phyloP scores from a whole-genome alignment of 176 grass and related monocot genomes.

The Triticum turgidum region DNA sequence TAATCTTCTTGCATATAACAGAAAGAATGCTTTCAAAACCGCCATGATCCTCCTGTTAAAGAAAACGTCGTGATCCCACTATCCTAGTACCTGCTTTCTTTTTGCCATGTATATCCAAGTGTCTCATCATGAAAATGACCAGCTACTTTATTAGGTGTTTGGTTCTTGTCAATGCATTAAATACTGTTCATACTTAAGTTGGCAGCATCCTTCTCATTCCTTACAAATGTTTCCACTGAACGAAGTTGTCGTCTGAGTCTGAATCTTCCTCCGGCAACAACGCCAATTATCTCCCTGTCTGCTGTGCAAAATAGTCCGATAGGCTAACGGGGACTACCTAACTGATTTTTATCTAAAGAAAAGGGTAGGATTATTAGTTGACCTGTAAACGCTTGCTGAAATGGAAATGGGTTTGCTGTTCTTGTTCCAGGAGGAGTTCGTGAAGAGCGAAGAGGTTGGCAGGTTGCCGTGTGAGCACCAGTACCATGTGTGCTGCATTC shows the following conservation, averaged over 20 bases:
- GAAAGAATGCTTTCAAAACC: not conserved
- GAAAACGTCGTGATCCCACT: not conserved
- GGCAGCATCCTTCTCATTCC: not conserved
- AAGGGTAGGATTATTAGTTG: not conserved
- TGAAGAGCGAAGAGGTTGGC: slow-evolving; percentile 49
- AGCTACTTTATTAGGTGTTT: not conserved
- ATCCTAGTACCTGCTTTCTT: not conserved
- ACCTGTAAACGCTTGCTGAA: not conserved
- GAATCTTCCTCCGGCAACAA: not conserved
- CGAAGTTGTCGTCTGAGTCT: not conserved
- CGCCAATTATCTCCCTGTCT: not conserved
- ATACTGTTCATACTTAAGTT: not conserved
- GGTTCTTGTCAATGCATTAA: not conserved
- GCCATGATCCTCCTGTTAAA: not conserved
- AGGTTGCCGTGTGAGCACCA: slow-evolving; percentile 56
- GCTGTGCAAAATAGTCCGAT: not conserved
- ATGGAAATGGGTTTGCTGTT: not conserved
- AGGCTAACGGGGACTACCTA: not conserved
- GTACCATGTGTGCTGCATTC: slow-evolving; percentile 66
- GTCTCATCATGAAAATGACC: not conserved
- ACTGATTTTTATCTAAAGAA: not conserved
- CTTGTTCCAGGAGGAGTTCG: slow-evolving; percentile 61
- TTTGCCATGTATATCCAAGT: not conserved
- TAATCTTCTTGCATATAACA: not conserved
- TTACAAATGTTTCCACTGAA: not conserved